Evolutionary conservation across 2,329 filamentous ascomycete genomes (phyloP).

Genomic region (Alternaria viburni): DNA sequence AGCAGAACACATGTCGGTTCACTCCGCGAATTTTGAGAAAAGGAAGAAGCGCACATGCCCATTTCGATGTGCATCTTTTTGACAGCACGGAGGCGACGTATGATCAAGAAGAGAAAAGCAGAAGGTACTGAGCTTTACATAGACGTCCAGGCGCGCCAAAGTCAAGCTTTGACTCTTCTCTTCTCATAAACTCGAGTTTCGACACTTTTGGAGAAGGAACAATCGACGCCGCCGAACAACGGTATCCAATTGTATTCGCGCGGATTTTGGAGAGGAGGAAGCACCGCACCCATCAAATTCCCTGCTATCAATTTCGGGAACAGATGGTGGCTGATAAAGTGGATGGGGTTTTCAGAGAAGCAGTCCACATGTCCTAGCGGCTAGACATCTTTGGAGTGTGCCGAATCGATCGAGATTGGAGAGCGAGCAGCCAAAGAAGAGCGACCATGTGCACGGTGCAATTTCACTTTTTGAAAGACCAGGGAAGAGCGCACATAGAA

Average conservation of each 20-base stretch:
- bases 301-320: background rate
- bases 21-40: background rate
- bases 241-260: fast-evolving
- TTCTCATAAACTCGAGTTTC: background rate
- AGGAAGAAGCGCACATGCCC: background rate
- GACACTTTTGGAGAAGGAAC: background rate
- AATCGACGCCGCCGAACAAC: background rate
- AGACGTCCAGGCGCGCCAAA: background rate
- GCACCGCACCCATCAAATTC: background rate
- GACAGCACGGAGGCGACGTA: background rate
- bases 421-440: background rate
- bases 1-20: background rate
- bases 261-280: background rate
- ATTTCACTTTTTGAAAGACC: background rate
- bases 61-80: too few relatives aligned
- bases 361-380: background rate
- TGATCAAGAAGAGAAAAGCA: background rate
- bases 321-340: background rate
- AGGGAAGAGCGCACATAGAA: background rate
- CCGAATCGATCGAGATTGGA: background rate
- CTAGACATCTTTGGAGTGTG: background rate
- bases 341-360: fast-evolving
- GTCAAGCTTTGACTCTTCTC: background rate
- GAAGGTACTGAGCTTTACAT: background rate
- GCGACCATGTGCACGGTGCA: too few relatives aligned